Base-by-base conservation (phyloP, 129 eudicot genomes). In the Lactuca saligna region DNA sequence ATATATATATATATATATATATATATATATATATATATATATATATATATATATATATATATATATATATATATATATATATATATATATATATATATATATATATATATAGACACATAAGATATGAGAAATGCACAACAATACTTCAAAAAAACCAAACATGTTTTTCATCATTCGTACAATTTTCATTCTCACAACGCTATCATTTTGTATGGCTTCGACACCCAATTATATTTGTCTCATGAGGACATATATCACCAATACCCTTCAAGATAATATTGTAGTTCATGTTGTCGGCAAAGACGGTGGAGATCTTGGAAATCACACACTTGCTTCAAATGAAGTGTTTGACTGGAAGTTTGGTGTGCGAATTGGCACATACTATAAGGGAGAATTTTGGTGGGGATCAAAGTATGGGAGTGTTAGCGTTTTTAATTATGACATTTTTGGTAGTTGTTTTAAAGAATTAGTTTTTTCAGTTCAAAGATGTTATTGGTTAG, bases 401-500 rank as follows among this genome's bases (percentile, higher is more conserved):
- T 25, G 29, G 29, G 29, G 29, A 25, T 25, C 29, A 53, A 53
- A 53, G 17, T 53, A 54, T 54, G 12, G 12, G 12, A 14, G 20
- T n/a, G 12, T 54, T 20, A 54, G 57, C 12, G 57, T 54, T 54
- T 54, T 15, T 54, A 54, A 54, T 5, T 54, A 54, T 13, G 57
- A 15, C 12, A n/a, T 54, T 15, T 15, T 12, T 54, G 57, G 20
- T 2, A 5, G 8, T 54, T 54, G 29, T n/a, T 15, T 5, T 5
- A 54, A 54, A 2, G 57, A 54, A 54, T 1, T 14, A 14, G 15
- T 54, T 14, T 15, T 54, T 54, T 2, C 3, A n/a, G 29, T 54
- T 7, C 57, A 54, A 54, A 54, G 57, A 54, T 54, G 57, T 54
- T 54, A 54, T 15, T 50, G 16, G 16, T 54, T 54, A 54, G 57